A percentile compares a stretch with the other conserved stretches of the same genome.
phyloP scores from a whole-genome alignment of 768 basidiomycete species.

The Podaxis mareebaensis region DNA sequence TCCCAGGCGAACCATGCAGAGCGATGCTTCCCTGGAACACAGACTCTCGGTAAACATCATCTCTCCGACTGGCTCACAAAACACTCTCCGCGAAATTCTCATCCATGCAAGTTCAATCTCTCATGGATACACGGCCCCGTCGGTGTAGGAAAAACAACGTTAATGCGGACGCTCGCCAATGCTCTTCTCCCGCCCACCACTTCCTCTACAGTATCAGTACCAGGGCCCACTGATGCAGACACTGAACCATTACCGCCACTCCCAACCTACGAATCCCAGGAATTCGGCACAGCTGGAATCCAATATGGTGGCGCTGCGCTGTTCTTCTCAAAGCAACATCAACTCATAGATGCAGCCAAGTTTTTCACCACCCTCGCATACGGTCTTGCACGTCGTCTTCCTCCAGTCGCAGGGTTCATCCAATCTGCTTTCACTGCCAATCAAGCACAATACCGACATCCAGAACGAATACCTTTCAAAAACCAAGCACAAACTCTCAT shows the following conservation, averaged over 20 bases:
- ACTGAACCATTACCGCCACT: neutral
- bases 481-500: neutral
- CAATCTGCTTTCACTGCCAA: slow-evolving; percentile 3
- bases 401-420: neutral
- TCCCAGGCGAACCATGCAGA: rapidly evolving
- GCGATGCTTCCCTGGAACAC: neutral
- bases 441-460: neutral
- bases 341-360: neutral
- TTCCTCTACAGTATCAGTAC: neutral
- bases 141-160: slow-evolving; percentile 5
- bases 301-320: neutral
- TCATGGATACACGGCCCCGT: slow-evolving; percentile 1
- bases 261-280: neutral
- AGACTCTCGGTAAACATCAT: neutral
- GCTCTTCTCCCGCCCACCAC: neutral
- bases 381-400: slow-evolving; percentile 1
- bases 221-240: neutral
- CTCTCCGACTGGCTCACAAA: neutral
- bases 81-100: neutral
- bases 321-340: neutral
- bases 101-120: neutral
- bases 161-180: neutral
- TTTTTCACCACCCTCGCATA: neutral
- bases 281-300: neutral
- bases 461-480: neutral